Conservation (phyloP, 2,329 filamentous ascomycete species). For the Cadophora gregata region DNA sequence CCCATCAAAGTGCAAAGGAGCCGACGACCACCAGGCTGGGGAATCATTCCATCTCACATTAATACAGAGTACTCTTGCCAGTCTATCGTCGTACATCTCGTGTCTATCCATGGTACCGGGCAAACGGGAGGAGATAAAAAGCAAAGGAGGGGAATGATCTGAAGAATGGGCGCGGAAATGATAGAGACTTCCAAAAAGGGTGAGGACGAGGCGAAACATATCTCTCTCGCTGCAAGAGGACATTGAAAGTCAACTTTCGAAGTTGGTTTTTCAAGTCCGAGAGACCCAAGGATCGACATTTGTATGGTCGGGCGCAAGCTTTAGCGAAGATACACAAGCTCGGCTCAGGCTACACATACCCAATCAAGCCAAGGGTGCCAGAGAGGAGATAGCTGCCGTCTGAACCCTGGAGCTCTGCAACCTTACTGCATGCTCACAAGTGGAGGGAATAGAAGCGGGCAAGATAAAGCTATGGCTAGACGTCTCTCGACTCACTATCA, state of each 20-base stretch:
- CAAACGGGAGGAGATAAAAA: not conserved
- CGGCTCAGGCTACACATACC: conserved; percentile 33
- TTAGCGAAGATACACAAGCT: conserved; percentile 24
- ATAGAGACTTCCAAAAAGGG: not conserved
- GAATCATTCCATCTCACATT: not conserved
- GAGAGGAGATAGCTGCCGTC: conserved; percentile 30
- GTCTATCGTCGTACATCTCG: not conserved
- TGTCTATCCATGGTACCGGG: not conserved
- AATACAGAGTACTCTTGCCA: not conserved
- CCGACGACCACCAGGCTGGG: not conserved
- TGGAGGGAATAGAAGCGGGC: not conserved
- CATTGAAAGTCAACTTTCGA: not conserved
- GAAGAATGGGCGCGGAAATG: not conserved
- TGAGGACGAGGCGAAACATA: not conserved
- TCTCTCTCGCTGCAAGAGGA: not conserved
- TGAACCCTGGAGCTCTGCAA: conserved; percentile 4
- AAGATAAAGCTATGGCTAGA: conserved; percentile 17
- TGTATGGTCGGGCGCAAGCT: conserved; percentile 15
- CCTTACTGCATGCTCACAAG: conserved; percentile 17
- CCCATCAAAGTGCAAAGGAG: conserved; percentile 3
- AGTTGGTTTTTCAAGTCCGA: not conserved
- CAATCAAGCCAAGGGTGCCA: conserved; percentile 19
- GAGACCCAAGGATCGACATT: not conserved
- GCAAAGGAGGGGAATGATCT: not conserved
- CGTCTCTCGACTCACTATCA: not conserved